phyloP scores from a whole-genome alignment of 1,284 basidiomycete species.

The Ceratobasidium sp. region DNA sequence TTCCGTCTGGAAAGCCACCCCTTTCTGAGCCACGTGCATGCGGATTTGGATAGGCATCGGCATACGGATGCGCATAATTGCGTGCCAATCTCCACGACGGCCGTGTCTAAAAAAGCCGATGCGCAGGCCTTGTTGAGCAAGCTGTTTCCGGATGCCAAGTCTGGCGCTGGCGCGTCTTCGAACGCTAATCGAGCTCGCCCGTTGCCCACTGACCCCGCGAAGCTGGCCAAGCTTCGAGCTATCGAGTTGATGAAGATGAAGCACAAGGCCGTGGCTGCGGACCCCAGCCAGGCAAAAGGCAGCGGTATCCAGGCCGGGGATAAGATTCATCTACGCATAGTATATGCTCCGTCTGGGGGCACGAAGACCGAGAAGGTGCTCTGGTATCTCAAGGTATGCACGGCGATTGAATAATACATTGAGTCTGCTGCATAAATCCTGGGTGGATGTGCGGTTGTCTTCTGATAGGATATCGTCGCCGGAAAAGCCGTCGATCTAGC shows the following conservation, averaged over 20 bases:
- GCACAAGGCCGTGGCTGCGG: slow-evolving; percentile 70
- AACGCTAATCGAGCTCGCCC: slow-evolving; percentile 48
- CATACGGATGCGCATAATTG: slow-evolving; percentile 68
- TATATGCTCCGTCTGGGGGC: slow-evolving; percentile 48
- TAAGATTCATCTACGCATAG: slow-evolving; percentile 66
- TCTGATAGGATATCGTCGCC: slow-evolving; percentile 53
- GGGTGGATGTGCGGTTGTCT: neutral
- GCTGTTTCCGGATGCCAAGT: slow-evolving; percentile 59
- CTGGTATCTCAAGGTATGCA: slow-evolving; percentile 74
- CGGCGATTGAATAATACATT: slow-evolving; percentile 9
- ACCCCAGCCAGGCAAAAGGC: slow-evolving; percentile 62
- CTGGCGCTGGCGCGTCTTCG: slow-evolving; percentile 7
- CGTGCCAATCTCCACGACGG: slow-evolving; percentile 40
- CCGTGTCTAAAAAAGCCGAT: slow-evolving; percentile 57
- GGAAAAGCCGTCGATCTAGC: slow-evolving; percentile 57
- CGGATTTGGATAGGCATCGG: slow-evolving; percentile 63
- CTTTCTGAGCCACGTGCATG: neutral
- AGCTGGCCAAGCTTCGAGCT: slow-evolving; percentile 64
- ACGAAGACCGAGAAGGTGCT: slow-evolving; percentile 58
- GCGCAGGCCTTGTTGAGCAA: slow-evolving; percentile 67
- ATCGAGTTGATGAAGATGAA: slow-evolving; percentile 77
- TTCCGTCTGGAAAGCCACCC: neutral
- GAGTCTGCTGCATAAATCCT: neutral
- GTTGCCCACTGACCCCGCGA: slow-evolving; percentile 63
- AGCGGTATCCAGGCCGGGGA: slow-evolving; percentile 61